Evolutionary conservation across 176 grass and related monocot genomes (phyloP), one percentile per base, ranked within the genome.

Genomic region (Oryza punctata): DNA sequence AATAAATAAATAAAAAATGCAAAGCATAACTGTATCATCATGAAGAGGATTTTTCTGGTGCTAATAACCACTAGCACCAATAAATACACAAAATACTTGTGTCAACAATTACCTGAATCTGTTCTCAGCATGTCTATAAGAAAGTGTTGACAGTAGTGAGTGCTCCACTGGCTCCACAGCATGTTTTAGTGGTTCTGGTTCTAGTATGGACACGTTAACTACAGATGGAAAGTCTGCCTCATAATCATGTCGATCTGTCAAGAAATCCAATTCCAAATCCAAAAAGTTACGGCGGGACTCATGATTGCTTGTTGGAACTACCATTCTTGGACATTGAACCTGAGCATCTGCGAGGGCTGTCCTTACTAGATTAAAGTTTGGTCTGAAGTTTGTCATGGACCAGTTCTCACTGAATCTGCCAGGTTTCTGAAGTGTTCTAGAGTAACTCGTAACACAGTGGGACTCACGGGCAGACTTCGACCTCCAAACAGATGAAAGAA

Each of bases 401-500:
- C 79, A 89, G 24, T 84, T 77, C 45, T 80, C 77, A 40, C 78
- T 82, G 43, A 82, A 72, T 75, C 79, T 64, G 77, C n/a, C 67
- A 67, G 78, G 67, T 19, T 88, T 86, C 33, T 11, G 38, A 44
- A 85, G 74, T 71, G 84, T 38, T 45, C 44, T 83, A 78, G 85
- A 91, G 75, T 38, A 70, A 57, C 82, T 91, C 3, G 2, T 79
- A 68, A 87, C 47, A 83, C 5, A 33, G 7, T 16, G 26, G 38
- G 52, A 10, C 45, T 92, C 82, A 67, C 27, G 43, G 26, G 50
- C 43, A 81, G 78, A 94, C 78, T 90, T 96, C 63, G 85, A 92
- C 92, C 96, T 91, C 96, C 96, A 99, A 24, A 96, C 96, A 84
- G 96, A 96, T 18, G 96, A 96, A 90, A 99, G 85, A 73, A 99